Evolutionary conservation across 192 early-diverging fungal genomes (phyloP).

Genomic region (Chytriomyces hyalinus): DNA sequence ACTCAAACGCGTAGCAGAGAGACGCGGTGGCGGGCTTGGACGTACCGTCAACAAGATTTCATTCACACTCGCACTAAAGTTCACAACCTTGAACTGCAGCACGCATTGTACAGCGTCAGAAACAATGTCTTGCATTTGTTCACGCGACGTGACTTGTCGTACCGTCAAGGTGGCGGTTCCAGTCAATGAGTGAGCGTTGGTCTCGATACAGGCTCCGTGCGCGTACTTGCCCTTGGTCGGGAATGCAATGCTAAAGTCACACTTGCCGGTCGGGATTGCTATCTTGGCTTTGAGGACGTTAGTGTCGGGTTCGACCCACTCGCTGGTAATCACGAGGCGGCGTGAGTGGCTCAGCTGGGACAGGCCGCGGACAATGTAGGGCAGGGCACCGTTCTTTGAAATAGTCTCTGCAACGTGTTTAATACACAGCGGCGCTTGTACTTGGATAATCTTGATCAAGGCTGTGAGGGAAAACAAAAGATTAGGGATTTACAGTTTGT

Average conservation of each 20-base stretch:
- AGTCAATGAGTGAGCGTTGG: not conserved
- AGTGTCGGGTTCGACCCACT: conserved; percentile 10
- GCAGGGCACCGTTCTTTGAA: not conserved
- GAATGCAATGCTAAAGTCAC: conserved; percentile 22
- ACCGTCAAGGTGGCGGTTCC: not conserved
- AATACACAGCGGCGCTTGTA: conserved; percentile 26
- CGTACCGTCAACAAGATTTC: not conserved
- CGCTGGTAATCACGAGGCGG: not conserved
- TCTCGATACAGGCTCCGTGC: conserved; percentile 8
- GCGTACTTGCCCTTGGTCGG: conserved; percentile 7
- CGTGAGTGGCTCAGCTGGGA: not conserved
- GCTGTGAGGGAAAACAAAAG: not conserved
- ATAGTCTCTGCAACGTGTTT: conserved; percentile 10
- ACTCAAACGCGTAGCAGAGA: not conserved
- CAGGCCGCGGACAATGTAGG: conserved; percentile 5
- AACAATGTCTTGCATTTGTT: not conserved
- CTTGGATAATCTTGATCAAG: conserved; percentile 25
- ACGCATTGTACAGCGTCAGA: not conserved
- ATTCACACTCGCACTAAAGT: not conserved
- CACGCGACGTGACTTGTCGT: not conserved
- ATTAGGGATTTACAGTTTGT: too few relatives aligned
- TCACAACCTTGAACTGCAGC: conserved; percentile 8
- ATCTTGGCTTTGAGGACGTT: not conserved
- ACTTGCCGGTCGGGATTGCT: conserved; percentile 10
- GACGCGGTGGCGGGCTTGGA: not conserved